phyloP scores from a whole-genome alignment of 192 early-diverging fungal genomes.

The Backusella sp. region DNA sequence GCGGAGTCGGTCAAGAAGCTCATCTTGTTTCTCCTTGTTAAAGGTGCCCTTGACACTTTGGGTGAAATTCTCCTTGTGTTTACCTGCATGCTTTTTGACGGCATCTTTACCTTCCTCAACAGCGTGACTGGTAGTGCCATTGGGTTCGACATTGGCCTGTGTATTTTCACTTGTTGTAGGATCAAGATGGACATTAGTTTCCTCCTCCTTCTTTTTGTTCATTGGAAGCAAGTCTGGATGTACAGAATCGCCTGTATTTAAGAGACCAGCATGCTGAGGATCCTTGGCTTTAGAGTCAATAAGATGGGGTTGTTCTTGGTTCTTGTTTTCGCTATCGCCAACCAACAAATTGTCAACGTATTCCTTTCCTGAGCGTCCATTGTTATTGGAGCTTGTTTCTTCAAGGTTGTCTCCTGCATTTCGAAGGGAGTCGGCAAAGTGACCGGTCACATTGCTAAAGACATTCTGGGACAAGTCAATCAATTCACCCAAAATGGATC shows the following conservation, averaged over 20 bases:
- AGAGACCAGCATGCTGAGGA: conserved; percentile 3
- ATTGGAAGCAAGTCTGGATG: not conserved
- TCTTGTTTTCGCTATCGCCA: not conserved
- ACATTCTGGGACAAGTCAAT: conserved; percentile 36
- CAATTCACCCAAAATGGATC: conserved; percentile 34
- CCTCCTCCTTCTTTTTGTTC: not conserved
- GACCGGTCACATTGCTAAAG: not conserved
- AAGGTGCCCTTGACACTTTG: conserved; percentile 28
- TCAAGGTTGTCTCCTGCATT: conserved; percentile 24
- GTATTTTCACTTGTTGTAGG: not conserved
- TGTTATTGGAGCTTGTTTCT: not conserved
- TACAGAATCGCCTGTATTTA: conserved; percentile 13
- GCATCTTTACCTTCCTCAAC: not conserved
- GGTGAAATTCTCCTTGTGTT: conserved; percentile 16
- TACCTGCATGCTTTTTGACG: conserved; percentile 1
- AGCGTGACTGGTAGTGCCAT: no score
- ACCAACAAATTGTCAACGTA: not conserved
- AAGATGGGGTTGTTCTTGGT: not conserved
- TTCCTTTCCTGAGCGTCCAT: not conserved
- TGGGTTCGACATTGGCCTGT: not conserved
- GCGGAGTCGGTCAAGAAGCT: conserved; percentile 36
- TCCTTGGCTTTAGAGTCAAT: not conserved
- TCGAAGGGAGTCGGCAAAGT: conserved; percentile 23
- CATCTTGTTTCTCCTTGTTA: conserved; percentile 30
- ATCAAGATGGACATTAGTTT: not conserved